These are phyloP conservation scores for Medicago lupulina DNA, from an alignment of 306 rosid species.

Conservation along the genomic window DNA sequence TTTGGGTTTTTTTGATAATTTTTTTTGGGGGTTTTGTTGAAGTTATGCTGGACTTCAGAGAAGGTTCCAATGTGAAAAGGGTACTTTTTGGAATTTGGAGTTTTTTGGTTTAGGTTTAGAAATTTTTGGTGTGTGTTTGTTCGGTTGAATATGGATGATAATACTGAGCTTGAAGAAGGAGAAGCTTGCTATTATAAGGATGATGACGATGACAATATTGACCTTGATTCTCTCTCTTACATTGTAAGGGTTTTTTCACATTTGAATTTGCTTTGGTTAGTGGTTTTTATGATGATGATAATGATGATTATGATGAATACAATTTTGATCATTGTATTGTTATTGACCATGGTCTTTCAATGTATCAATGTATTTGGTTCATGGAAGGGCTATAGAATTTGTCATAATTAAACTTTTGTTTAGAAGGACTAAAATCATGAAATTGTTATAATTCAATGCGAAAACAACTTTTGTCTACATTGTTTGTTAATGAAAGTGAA, in stretches of 20 bases:
- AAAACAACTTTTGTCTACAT: constrained; percentile 35
- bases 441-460: constrained; percentile 7
- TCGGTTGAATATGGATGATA: constrained; percentile 52
- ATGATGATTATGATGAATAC: constrained; percentile 1
- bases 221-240: constrained; percentile 73
- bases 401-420: constrained; percentile 19
- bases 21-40: constrained; percentile 39
- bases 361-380: constrained; percentile 33
- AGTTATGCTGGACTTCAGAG: constrained; percentile 85
- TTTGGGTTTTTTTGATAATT: constrained; percentile 1
- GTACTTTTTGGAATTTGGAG: constrained; percentile 55
- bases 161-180: constrained; percentile 76
- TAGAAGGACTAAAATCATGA: background rate
- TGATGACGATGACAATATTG: constrained; percentile 54
- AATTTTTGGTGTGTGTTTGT: constrained; percentile 37
- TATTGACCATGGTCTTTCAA: constrained; percentile 4
- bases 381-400: constrained; percentile 23
- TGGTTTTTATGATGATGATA: constrained; percentile 35
- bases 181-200: constrained; percentile 68
- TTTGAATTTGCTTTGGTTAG: constrained; percentile 41
- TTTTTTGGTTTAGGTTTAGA: constrained; percentile 48
- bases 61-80: constrained; percentile 51
- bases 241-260: constrained; percentile 69
- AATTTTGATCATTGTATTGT: constrained; percentile 18
- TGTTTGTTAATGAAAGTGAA: constrained; percentile 29